Conservation (phyloP, 495 filamentous ascomycete species). For the Baudoinia panamericana region DNA sequence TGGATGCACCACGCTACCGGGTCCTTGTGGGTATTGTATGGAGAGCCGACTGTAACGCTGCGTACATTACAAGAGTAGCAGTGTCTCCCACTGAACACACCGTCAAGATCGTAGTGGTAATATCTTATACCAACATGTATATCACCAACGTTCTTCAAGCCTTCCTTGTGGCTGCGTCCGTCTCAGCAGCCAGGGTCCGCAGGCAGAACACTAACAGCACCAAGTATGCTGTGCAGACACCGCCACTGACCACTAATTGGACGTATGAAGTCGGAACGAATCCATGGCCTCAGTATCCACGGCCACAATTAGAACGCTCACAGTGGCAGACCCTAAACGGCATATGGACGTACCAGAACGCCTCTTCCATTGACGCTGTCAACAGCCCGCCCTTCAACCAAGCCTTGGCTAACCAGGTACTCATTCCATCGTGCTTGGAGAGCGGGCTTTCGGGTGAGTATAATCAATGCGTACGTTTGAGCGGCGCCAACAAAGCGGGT, state of each 20-base stretch:
- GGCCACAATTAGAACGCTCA: conserved; percentile 44
- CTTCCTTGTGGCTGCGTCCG: too few relatives aligned
- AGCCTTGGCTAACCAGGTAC: conserved; percentile 36
- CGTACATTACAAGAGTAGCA: too few relatives aligned
- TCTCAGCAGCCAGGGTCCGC: not conserved
- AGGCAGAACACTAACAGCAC: conserved; percentile 13
- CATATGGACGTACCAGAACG: conserved; percentile 49
- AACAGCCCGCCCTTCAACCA: conserved; percentile 33
- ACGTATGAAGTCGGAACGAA: conserved; percentile 47
- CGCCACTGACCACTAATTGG: conserved; percentile 48
- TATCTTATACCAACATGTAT: too few relatives aligned
- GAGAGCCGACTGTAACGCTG: too few relatives aligned
- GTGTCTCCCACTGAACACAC: too few relatives aligned
- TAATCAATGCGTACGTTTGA: not conserved
- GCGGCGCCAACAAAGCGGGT: conserved; percentile 13
- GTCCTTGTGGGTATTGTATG: too few relatives aligned
- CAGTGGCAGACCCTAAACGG: conserved; percentile 53
- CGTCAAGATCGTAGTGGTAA: too few relatives aligned
- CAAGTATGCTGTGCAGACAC: conserved; percentile 22
- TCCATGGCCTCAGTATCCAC: conserved; percentile 56
- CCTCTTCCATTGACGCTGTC: conserved; percentile 30
- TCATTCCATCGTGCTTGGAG: conserved; percentile 55
- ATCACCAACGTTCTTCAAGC: too few relatives aligned
- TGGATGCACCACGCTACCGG: too few relatives aligned
- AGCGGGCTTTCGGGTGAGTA: conserved; percentile 38